Conservation (phyloP, 2,329 filamentous ascomycete species). For the Chaetomiaceae sp. region DNA sequence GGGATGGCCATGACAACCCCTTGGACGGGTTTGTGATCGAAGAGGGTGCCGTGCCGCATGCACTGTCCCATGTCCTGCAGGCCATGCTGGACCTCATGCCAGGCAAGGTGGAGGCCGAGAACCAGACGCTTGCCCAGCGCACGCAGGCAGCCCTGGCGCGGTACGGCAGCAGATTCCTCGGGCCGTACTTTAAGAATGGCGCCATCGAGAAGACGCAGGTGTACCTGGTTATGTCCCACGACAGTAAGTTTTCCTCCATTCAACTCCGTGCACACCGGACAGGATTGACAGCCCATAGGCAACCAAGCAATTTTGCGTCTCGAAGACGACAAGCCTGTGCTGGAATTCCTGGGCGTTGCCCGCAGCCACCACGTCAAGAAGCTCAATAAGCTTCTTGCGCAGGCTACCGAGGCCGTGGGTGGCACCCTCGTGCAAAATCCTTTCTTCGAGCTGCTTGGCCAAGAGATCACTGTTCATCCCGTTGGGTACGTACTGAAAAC, state of each 20-base stretch:
- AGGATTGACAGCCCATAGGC: slow-evolving; percentile 27
- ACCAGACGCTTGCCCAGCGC: slow-evolving; percentile 34
- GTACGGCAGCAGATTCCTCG: slow-evolving; percentile 49
- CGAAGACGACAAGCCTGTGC: slow-evolving; percentile 51
- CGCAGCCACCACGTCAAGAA: slow-evolving; percentile 48
- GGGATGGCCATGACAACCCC: slow-evolving; percentile 44
- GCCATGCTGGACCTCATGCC: slow-evolving; percentile 50
- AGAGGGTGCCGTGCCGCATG: slow-evolving; percentile 55
- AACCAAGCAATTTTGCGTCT: slow-evolving; percentile 56
- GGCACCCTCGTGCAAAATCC: slow-evolving; percentile 56
- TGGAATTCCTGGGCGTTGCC: slow-evolving; percentile 55
- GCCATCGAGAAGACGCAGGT: slow-evolving; percentile 55
- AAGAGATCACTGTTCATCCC: slow-evolving; percentile 59
- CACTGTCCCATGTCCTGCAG: slow-evolving; percentile 50
- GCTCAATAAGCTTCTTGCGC: slow-evolving; percentile 45
- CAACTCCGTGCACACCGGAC: background rate
- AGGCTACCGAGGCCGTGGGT: slow-evolving; percentile 51
- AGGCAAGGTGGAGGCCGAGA: slow-evolving; percentile 36
- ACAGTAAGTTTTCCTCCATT: slow-evolving; percentile 37
- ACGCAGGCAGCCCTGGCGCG: slow-evolving; percentile 43
- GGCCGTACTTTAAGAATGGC: slow-evolving; percentile 50
- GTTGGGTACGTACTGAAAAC: slow-evolving; percentile 47
- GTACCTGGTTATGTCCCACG: slow-evolving; percentile 62
- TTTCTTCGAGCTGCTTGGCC: slow-evolving; percentile 48
- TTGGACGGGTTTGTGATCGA: slow-evolving; percentile 59